phyloP scores from a whole-genome alignment of 2,329 filamentous ascomycete genomes.

The Berkeleyomyces basicola region DNA sequence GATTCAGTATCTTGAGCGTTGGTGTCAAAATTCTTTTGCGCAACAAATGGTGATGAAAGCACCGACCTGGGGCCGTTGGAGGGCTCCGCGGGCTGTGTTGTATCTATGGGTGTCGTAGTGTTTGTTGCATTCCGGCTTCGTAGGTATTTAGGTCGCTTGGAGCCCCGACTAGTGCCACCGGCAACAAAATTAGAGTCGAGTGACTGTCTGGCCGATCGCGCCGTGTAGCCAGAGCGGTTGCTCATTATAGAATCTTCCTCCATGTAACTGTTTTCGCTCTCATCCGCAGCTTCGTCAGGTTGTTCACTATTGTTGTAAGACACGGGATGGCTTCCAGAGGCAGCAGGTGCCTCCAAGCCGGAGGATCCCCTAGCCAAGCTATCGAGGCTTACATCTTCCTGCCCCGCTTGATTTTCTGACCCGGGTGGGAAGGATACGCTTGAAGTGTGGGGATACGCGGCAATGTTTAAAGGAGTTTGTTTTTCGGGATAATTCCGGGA shows the following conservation, averaged over 20 bases:
- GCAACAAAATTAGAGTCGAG: background rate
- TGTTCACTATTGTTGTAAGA: background rate
- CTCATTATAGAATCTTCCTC: slow-evolving; percentile 9
- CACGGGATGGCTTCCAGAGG: background rate
- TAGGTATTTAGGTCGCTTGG: slow-evolving; percentile 13
- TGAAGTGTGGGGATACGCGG: slow-evolving; percentile 1
- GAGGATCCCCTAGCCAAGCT: background rate
- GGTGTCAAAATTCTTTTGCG: slow-evolving; percentile 21
- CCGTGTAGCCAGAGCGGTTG: background rate
- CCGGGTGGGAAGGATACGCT: background rate
- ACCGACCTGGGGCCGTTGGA: background rate
- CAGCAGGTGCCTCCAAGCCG: background rate
- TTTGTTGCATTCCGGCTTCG: slow-evolving; percentile 10
- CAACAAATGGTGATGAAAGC: background rate
- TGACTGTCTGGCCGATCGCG: background rate
- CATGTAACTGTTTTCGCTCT: slow-evolving; percentile 8
- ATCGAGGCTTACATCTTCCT: slow-evolving; percentile 4
- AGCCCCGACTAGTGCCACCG: background rate
- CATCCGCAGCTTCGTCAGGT: background rate
- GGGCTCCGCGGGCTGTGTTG: background rate
- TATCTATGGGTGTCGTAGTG: background rate
- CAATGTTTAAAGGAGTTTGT: background rate
- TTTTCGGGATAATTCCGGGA: background rate
- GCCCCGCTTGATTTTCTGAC: background rate
- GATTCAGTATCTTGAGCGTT: slow-evolving; percentile 2